phyloP scores from a whole-genome alignment of 768 basidiomycete species.

The Antrodiella citrinella region DNA sequence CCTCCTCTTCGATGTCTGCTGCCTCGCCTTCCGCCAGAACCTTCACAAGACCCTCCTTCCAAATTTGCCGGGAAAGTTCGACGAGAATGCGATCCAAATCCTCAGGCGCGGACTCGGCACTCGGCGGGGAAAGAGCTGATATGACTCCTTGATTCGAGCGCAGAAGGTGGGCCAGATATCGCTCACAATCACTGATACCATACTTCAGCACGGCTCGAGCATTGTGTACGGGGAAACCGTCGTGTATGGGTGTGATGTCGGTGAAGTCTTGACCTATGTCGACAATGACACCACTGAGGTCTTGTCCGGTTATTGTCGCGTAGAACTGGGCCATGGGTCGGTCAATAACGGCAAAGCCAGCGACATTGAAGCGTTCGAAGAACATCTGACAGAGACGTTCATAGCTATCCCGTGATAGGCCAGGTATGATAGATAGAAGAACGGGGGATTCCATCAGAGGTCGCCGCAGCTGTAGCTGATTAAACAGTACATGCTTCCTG shows the following conservation, averaged over 20 bases:
- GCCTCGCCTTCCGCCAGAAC: constrained; percentile 72
- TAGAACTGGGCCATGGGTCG: constrained; percentile 82
- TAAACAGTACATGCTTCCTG: constrained; percentile 85
- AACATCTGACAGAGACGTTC: constrained; percentile 77
- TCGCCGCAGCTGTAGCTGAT: constrained; percentile 64
- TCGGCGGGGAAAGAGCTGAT: constrained; percentile 46
- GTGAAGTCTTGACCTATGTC: constrained; percentile 75
- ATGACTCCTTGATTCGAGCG: constrained; percentile 61
- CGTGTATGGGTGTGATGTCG: constrained; percentile 72
- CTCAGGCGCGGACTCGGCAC: constrained; percentile 36
- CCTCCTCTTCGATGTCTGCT: constrained; percentile 66
- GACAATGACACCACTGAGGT: constrained; percentile 66
- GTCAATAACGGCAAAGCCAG: constrained; percentile 73
- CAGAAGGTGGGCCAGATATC: constrained; percentile 67
- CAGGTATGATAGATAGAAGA: constrained; percentile 60
- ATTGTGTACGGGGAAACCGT: constrained; percentile 53
- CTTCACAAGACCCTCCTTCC: constrained; percentile 57
- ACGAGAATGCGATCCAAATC: constrained; percentile 43
- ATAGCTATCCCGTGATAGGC: constrained; percentile 56
- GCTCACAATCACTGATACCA: constrained; percentile 66
- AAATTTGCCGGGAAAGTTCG: constrained; percentile 58
- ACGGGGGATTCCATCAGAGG: constrained; percentile 85
- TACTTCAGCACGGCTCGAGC: constrained; percentile 50
- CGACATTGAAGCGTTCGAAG: constrained; percentile 89
- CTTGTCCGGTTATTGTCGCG: constrained; percentile 44